Conservation (phyloP, 2,329 filamentous ascomycete genomes). For the Didymosphaeria variabile region DNA sequence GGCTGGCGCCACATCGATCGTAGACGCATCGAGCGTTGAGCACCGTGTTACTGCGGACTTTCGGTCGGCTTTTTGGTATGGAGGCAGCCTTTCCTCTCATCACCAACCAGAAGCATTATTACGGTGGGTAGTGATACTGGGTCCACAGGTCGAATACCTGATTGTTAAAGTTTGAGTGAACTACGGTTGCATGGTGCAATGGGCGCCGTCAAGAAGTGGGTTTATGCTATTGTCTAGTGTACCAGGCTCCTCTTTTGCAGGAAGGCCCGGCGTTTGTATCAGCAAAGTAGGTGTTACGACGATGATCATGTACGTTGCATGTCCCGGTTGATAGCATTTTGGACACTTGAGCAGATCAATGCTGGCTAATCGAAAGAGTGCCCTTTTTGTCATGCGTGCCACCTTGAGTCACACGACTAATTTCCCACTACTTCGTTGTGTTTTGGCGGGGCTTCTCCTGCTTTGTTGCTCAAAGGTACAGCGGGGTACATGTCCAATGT, state of each 20-base stretch:
- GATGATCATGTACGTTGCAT: neutral
- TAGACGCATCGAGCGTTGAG: neutral
- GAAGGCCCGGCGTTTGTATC: neutral
- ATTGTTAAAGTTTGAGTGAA: neutral
- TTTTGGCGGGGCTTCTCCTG: neutral
- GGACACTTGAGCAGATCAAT: too few species aligned
- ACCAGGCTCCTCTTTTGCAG: neutral
- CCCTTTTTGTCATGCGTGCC: neutral
- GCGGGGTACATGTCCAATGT: neutral
- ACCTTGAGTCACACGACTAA: neutral
- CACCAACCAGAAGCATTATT: neutral
- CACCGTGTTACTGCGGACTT: too few species aligned
- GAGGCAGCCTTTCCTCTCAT: neutral
- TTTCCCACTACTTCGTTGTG: neutral
- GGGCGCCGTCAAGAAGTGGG: neutral
- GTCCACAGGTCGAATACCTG: neutral
- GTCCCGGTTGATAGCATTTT: too few species aligned
- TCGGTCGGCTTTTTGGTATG: neutral
- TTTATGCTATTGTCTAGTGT: neutral
- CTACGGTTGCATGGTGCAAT: neutral
- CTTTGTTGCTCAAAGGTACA: neutral
- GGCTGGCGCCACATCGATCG: neutral
- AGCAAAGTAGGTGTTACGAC: neutral
- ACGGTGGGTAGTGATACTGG: neutral
- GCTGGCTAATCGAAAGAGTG: neutral